Evolutionary conservation across 2,329 filamentous ascomycete genomes (phyloP), one percentile per base, ranked within the genome.

Genomic region (Cryphonectria japonica): DNA sequence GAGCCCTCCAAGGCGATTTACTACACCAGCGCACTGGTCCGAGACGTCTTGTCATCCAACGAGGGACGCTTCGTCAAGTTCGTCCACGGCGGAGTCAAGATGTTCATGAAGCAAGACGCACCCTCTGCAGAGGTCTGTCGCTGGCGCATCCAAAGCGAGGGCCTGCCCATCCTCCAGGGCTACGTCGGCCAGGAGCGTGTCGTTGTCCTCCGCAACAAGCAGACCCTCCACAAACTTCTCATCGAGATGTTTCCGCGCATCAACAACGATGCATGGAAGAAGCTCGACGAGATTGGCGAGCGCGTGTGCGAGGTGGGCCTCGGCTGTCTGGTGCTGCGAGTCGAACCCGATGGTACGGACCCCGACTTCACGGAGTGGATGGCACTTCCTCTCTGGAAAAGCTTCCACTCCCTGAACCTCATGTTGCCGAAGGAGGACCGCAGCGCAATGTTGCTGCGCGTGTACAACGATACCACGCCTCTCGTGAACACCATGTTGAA

Each of bases 391-490:
- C 84, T 99, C 39, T 99, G 96, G 96, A 92, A 97, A 82, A 97
- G 94, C 79, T 88, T 97, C 73, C 91, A 95, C 76, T 95, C 92
- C 29, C 86, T 98, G 71, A 99, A 99, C 80, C 88, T 99, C 68
- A 99, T 99, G 96, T 86, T 99, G 78, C 95, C 96, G 66, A 99
- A 99, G 84, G 96, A 99, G 80, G 96, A 99, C 75, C 89, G 96
- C 22, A 91, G 90, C 34, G 96, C 96, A 0, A 97, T 98, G 93
- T 84, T 98, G 76, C 85, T 98, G 74, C 88, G 96, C 32, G 86
- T 99, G 72, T 99, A 92, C 83, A 97, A 98, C 79, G 95, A 98
- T 76, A 92, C 92, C 39, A 92, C 93, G 0, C 93, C 93, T 4
- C 86, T 97, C 64, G 87, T 97, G 73, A 97, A 96, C 79, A 88